Evolutionary conservation across 2,329 filamentous ascomycete species (phyloP), one percentile per base, ranked within the genome.

Genomic region (Diaporthe humulicola): DNA sequence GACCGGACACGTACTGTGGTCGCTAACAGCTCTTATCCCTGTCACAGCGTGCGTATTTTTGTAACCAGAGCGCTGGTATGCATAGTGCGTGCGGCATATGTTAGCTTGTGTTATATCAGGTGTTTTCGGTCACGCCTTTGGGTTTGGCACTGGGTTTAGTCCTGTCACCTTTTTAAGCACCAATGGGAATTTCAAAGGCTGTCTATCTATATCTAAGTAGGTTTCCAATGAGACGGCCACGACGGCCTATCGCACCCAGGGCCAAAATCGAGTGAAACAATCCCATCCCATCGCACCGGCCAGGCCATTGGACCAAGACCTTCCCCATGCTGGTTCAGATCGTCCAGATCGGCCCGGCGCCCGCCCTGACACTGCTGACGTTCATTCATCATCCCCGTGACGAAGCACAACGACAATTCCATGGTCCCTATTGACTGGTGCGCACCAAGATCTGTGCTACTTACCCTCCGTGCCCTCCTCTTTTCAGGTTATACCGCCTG

Each of bases 241-340:
- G 33, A 54, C 33, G 9, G 64, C 64, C n/a, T 40, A 22, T 48
- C 45, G 33, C 64, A 69, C 48, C 48, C 28, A 48, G 48, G n/a
- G 48, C 64, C n/a, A 69, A 54, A 38, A 40, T 54, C 33, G 33
- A 38, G n/a, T 54, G 64, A 69, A 69, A 54, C 64, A 28, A 54
- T 54, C n/a, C 48, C 64, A 54, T 54, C n/a, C 48, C 64, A 54
- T 33, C 7, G 48, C 64, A 28, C 48, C 64, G 33, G n/a, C 45
- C n/a, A 54, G 7, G 36, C 22, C 22, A 38, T 33, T 52, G 30
- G 6, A 36, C 30, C 38, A 5, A 22, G 45, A 52, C 33, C 45
- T 67, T 25, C 42, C 17, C 36, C 64, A 19, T 38, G 64, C 30
- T 36, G n/a, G 12, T 52, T 10, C 22, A 38, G 48, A 52, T 52